phyloP scores from a whole-genome alignment of 2,329 filamentous ascomycete genomes.

The Gaeumannomyces sp. region DNA sequence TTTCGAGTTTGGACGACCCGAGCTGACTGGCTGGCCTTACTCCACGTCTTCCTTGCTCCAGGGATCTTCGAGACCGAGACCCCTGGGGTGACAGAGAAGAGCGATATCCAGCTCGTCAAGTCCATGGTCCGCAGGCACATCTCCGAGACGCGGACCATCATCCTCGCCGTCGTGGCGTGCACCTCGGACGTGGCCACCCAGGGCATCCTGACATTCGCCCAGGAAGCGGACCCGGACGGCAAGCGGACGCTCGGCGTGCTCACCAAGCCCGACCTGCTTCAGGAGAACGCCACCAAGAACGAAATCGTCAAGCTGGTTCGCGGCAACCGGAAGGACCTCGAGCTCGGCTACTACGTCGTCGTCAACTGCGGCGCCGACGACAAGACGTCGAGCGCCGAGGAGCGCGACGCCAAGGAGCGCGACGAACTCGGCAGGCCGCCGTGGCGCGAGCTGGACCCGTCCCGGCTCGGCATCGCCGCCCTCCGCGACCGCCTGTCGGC shows the following conservation, averaged over 20 bases:
- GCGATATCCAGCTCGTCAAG: constrained; percentile 37
- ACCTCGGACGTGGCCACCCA: constrained; percentile 31
- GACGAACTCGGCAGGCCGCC: constrained; percentile 28
- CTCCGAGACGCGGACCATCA: constrained; percentile 38
- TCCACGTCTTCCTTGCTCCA: no score
- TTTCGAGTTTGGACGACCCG: background rate
- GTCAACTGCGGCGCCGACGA: constrained; percentile 40
- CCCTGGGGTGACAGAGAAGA: constrained; percentile 33
- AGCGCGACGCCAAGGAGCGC: constrained; percentile 27
- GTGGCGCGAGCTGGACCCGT: constrained; percentile 24
- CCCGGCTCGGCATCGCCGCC: background rate
- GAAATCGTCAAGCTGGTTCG: constrained; percentile 33
- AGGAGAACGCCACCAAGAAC: constrained; percentile 30
- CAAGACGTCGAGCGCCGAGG: constrained; percentile 21
- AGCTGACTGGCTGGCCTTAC: no score
- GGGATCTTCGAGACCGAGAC: background rate
- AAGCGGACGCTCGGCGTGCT: constrained; percentile 39
- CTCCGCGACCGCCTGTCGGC: background rate
- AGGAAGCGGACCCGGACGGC: constrained; percentile 31
- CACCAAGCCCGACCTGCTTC: constrained; percentile 53
- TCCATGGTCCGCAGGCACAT: constrained; percentile 42
- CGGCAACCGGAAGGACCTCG: constrained; percentile 32
- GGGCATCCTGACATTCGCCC: constrained; percentile 30
- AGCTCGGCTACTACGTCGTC: constrained; percentile 42
- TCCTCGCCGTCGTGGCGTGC: constrained; percentile 35